Percentiles rank a stretch among this genome's conserved stretches.
Conservation (phyloP, 257 asterid genomes). For the Buddleja alternifolia region DNA sequence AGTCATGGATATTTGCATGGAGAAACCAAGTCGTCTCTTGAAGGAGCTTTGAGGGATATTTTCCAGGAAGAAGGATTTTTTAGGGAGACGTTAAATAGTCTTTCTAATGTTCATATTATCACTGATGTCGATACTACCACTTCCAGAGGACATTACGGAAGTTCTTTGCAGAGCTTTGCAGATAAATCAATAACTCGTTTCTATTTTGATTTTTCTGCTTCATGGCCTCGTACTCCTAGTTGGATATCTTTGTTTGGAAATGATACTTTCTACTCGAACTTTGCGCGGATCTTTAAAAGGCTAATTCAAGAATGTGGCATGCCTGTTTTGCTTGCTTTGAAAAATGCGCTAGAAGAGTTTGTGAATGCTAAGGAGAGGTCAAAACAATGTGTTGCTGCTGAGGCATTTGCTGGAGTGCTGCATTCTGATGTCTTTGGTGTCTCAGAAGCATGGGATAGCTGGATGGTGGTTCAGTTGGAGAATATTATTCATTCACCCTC, state of each 20-base stretch:
- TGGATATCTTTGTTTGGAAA: constrained; percentile 92
- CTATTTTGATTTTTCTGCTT: constrained; percentile 95
- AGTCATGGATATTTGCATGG: constrained; percentile 39
- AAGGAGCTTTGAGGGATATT: constrained; percentile 74
- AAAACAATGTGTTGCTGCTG: constrained; percentile 99
- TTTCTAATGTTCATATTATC: constrained; percentile 89
- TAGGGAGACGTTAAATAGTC: constrained; percentile 77
- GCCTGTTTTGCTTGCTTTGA: constrained; percentile 75
- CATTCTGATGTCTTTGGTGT: constrained; percentile 91
- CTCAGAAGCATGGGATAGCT: constrained; percentile 93
- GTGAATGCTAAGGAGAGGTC: constrained; percentile 89
- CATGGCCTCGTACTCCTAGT: constrained; percentile 99
- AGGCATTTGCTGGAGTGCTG: constrained; percentile 90
- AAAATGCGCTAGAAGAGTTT: constrained; percentile 74
- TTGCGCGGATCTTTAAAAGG: constrained; percentile 91
- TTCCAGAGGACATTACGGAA: constrained; percentile 79
- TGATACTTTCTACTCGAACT: constrained; percentile 84
- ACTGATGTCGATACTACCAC: constrained; percentile 70
- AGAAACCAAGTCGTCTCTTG: constrained; percentile 75
- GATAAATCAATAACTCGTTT: constrained; percentile 93
- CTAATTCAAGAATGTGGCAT: constrained; percentile 95
- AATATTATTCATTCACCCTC: constrained; percentile 76
- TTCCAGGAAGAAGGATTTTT: constrained; percentile 95
- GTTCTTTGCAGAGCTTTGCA: constrained; percentile 80
- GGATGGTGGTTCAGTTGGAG: constrained; percentile 77